Evolutionary conservation across 148 eudicot species (phyloP), one percentile per base, ranked within the genome.

Genomic region (Mesembryanthemum crystallinum): DNA sequence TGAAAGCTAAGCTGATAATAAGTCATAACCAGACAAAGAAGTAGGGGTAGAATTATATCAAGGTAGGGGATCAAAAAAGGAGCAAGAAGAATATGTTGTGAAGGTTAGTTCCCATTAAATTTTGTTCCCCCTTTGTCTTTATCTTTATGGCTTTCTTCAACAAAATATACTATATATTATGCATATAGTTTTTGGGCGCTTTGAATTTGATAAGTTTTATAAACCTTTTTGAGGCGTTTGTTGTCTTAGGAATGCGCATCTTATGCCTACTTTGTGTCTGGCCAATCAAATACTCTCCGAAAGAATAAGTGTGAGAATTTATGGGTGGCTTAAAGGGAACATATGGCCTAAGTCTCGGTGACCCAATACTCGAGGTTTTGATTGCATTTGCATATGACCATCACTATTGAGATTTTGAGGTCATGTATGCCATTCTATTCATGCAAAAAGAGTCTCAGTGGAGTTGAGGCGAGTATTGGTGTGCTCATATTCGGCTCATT

Each of bases 161-260:
- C n/a, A 9, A 24, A 3, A n/a, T n/a, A n/a, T n/a, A n/a, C n/a
- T n/a, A n/a, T n/a, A n/a, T n/a, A n/a, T n/a, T n/a, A n/a, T n/a
- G n/a, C n/a, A 28, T 28, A 62, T 27, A 62, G 37, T 28, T 62
- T 60, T 62, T 62, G 20, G 66, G 66, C 13, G 37, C 66, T 62
- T 62, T 27, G 66, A 62, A 37, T 62, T 62, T 27, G 66, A 62
- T 13, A 62, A 28, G 66, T 15, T 52, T 52, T 52, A 45, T 17
- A 18, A 15, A 17, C 7, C 49, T 45, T 45, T 45, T 3, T 2
- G 11, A 39, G 43, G 42, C 8, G 8, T 37, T 3, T 37, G 42
- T 51, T 0, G 51, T 39, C 30, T 35, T 67, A 42, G 71, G 30
- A 67, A 67, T 67, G 33, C 71, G 71, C 71, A 67, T 67, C 47